Evolutionary conservation across 106 monocot genomes (phyloP).

Genomic region (Dendrobium catenatum): DNA sequence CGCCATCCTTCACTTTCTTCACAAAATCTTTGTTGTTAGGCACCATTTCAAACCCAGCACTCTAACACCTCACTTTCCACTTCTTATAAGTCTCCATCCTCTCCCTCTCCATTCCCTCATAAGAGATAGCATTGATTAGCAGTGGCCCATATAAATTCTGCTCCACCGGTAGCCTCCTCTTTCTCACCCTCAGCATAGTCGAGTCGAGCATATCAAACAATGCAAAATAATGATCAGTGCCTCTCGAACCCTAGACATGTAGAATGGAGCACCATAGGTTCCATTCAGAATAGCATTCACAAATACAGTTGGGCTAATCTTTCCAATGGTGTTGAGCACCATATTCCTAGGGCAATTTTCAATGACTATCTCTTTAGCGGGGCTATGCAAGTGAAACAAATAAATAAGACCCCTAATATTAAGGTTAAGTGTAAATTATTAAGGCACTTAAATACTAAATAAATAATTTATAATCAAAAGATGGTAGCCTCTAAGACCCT

Average conservation of each 20-base stretch:
- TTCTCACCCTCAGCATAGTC: constrained; percentile 23
- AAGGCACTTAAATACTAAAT: too few relatives aligned
- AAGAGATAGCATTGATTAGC: constrained; percentile 35
- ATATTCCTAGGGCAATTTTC: constrained; percentile 37
- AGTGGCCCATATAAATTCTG: constrained; percentile 27
- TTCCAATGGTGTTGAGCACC: constrained; percentile 34
- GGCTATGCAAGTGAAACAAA: constrained; percentile 21
- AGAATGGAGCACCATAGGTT: constrained; percentile 39
- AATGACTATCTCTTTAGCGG: constrained; percentile 32
- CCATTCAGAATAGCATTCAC: constrained; percentile 41
- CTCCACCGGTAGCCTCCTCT: constrained; percentile 33
- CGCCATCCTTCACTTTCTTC: constrained; percentile 38
- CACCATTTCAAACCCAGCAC: constrained; percentile 41
- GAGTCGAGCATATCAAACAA: constrained; percentile 43
- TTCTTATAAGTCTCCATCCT: constrained; percentile 54
- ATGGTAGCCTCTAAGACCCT: too few relatives aligned
- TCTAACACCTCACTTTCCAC: constrained; percentile 41
- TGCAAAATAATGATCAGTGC: constrained; percentile 40
- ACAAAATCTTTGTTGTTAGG: constrained; percentile 15
- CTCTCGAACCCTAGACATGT: constrained; percentile 37
- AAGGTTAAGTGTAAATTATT: too few relatives aligned
- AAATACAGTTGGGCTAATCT: constrained; percentile 38
- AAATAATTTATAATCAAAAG: too few relatives aligned
- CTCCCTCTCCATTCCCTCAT: constrained; percentile 51
- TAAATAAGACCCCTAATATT: too few relatives aligned